Base-by-base conservation (phyloP, 768 basidiomycete genomes). In the Termitomyces sp. region DNA sequence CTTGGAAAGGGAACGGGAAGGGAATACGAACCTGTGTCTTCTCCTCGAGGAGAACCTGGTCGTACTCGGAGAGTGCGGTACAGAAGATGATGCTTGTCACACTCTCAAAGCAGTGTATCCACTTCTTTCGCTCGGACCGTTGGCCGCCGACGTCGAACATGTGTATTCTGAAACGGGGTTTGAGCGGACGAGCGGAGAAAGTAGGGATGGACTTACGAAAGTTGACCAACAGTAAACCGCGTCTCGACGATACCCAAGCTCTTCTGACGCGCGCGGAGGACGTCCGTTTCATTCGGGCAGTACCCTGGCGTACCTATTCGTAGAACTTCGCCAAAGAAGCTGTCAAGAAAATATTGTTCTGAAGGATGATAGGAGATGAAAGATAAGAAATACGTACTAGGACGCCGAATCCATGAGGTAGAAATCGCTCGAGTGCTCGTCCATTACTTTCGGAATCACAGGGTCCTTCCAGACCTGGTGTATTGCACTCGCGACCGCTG, bases 171-270 rank as follows among this genome's bases (percentile, higher is more conserved):
- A 15, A 18, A 45, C 18, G 33, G 28, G 39, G 20, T 35, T 20
- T 66, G 76, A 80, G 64, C 18, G 15, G 33, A 36, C 18, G 55
- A 36, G 38, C 55, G 18, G 28, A 57, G 50, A 57, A 18, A 13
- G n/a, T 32, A 7, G n/a, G 36, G 6, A 42, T 36, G n/a, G 18
- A 81, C 82, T 51, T 66, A 86, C 84, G 84, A 83, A 7, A 86
- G 70, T 53, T 79, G 83, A 3, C 89, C 90, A 81, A 91, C 84
- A 13, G 78, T 80, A 60, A 92, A 92, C 68, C 89, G 75, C 7
- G 95, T 97, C 75, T 98, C 95, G 6, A 87, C 88, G 67, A 98
- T 96, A 18, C 94, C 94, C 3, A 91, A 88, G 58, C 88, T 93
- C 79, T 96, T 96, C 60, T 87, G 86, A 65, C 94, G 84, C n/a